Evolutionary conservation across 2,329 filamentous ascomycete species (phyloP), one percentile per base, ranked within the genome.

Genomic region (Volutella citrinella): DNA sequence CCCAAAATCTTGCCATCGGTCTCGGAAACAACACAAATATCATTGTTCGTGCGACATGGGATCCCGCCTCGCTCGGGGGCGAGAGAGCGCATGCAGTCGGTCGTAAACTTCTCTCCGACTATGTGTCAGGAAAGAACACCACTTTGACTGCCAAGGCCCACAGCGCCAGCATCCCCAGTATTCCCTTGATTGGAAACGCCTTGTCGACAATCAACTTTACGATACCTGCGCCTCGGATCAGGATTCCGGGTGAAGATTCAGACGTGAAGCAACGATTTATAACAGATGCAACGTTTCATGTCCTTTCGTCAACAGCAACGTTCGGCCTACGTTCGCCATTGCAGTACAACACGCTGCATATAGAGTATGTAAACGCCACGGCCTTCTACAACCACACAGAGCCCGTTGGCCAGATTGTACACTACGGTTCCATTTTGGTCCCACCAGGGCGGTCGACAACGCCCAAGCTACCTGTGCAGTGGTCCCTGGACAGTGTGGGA

Each of bases 51-150:
- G 84, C 82, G 1, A 70, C 75, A 1, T 97, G 89, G 87, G 78
- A 86, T 45, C 90, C 90, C 1, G 61, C 69, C 5, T 34, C 41
- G 3, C 72, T 76, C 39, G 77, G 80, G 22, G 87, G 86, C 9
- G 49, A 69, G n/a, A 56, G 70, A 33, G 85, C 79, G 4, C 70
- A 70, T 26, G 59, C 68, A 18, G 71, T 82, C 42, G 89, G 86
- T 3, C 74, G 78, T 33, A 76, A 89, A 28, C 66, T 96, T 14
- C 63, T 97, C 9, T 95, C 88, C 3, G 80, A 87, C 49, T 97
- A 93, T 53, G 69, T 96, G 10, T 97, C 90, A 5, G 89, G 89
- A 8, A 82, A 76, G 57, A 96, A 97, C 63, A 89, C 86, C 2
- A 88, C 80, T 14, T 64, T 97, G 27, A 85, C 81, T 0, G 61